Percentiles rank a stretch among this genome's conserved stretches.
Evolutionary conservation across 345 rosid genomes (phyloP).

Genomic region (Melastoma malabathricum): DNA sequence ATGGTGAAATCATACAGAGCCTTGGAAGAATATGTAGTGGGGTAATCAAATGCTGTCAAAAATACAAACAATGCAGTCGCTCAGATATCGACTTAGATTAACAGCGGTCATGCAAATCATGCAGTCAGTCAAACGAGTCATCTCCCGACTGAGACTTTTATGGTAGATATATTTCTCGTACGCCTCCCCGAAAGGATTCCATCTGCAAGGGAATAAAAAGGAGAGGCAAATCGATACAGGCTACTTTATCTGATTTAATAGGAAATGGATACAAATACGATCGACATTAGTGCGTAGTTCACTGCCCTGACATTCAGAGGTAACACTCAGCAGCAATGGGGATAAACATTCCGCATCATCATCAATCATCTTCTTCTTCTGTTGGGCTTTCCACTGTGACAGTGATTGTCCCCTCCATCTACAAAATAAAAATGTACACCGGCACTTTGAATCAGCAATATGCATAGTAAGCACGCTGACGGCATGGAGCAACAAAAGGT

Average conservation of each 20-base stretch:
- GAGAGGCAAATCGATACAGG: background rate
- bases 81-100: conserved; percentile 47
- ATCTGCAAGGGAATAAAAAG: conserved; percentile 36
- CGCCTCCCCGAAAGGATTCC: conserved; percentile 98
- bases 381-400: conserved; percentile 91
- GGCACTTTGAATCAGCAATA: background rate
- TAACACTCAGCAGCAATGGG: conserved; percentile 68
- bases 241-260: background rate
- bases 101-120: conserved; percentile 93
- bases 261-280: conserved; percentile 94
- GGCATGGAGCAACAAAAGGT: too few species aligned
- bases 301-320: conserved; percentile 97
- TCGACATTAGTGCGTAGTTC: conserved; percentile 95
- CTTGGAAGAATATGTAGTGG: background rate
- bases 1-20: too few species aligned
- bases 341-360: conserved; percentile 91
- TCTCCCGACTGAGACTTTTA: conserved; percentile 46
- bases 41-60: background rate
- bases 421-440: conserved; percentile 9
- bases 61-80: conserved; percentile 63
- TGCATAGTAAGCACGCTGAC: too few species aligned
- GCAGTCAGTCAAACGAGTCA: conserved; percentile 52
- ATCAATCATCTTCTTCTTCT: too few species aligned
- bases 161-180: conserved; percentile 87
- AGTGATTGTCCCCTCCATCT: conserved; percentile 68